Percentiles rank a stretch among this genome's conserved stretches.
phyloP scores from a whole-genome alignment of 257 asterid genomes.

The Solanum pennellii region DNA sequence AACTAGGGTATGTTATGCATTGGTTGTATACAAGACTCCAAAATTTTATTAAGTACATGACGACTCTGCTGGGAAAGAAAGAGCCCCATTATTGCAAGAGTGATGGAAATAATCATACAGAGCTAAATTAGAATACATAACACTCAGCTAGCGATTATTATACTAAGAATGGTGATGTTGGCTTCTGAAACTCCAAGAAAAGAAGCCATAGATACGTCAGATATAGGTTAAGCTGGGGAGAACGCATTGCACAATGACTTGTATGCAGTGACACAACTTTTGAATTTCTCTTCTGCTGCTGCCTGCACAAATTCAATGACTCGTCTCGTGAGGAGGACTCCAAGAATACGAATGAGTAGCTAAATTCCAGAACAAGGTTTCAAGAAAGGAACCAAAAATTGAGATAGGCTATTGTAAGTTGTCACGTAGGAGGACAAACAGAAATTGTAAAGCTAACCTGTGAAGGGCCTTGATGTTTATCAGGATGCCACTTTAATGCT shows the following conservation, averaged over 20 bases:
- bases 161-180: neutral
- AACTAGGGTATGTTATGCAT: neutral
- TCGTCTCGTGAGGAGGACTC: neutral
- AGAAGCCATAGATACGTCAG: neutral
- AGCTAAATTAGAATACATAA: neutral
- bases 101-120: neutral
- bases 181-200: neutral
- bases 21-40: neutral
- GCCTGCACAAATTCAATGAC: slow-evolving; percentile 27
- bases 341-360: neutral
- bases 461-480: slow-evolving; percentile 72
- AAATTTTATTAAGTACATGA: neutral
- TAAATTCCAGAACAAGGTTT: neutral
- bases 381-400: neutral
- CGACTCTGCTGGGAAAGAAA: neutral
- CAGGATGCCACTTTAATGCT: slow-evolving; percentile 96
- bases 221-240: slow-evolving; percentile 19
- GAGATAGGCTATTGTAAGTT: neutral
- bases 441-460: slow-evolving; percentile 28
- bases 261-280: slow-evolving; percentile 66
- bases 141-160: neutral
- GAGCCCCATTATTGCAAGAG: neutral
- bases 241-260: slow-evolving; percentile 53
- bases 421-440: too few relatives aligned
- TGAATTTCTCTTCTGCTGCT: slow-evolving; percentile 72